Conservation (phyloP, 2,329 filamentous ascomycete species). For the Pseudocercospora pini-densiflorae region DNA sequence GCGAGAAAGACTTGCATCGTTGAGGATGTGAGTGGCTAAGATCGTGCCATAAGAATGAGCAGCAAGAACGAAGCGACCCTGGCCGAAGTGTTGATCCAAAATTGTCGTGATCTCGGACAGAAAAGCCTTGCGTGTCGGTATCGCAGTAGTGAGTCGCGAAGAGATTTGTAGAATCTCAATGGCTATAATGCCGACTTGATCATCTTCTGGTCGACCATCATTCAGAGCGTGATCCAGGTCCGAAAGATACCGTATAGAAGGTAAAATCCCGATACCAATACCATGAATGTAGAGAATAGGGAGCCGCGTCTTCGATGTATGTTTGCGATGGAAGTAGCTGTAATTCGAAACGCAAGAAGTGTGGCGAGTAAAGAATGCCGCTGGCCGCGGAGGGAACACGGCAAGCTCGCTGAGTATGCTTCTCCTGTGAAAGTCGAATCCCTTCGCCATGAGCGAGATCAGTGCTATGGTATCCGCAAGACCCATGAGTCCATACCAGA, state of each 20-base stretch:
- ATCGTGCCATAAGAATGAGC: slow-evolving; percentile 68
- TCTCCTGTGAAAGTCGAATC: slow-evolving; percentile 33
- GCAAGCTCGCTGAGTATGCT: slow-evolving; percentile 42
- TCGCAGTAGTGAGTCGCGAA: slow-evolving; percentile 62
- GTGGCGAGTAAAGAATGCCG: slow-evolving; percentile 52
- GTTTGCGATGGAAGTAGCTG: slow-evolving; percentile 70
- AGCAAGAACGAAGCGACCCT: slow-evolving; percentile 63
- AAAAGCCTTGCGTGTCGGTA: slow-evolving; percentile 59
- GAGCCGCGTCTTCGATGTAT: slow-evolving; percentile 60
- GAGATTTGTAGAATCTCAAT: slow-evolving; percentile 70
- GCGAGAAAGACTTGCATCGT: slow-evolving; percentile 48
- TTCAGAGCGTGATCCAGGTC: slow-evolving; percentile 51
- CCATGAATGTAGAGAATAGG: slow-evolving; percentile 73
- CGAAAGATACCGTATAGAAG: slow-evolving; percentile 63
- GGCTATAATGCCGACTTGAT: slow-evolving; percentile 65
- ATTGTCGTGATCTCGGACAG: slow-evolving; percentile 61
- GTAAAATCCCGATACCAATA: slow-evolving; percentile 69
- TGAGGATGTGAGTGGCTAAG: slow-evolving; percentile 65
- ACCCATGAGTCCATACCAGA: slow-evolving; percentile 64
- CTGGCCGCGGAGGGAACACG: slow-evolving; percentile 64
- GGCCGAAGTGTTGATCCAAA: slow-evolving; percentile 63
- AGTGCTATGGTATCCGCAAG: slow-evolving; percentile 55
- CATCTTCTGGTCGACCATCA: slow-evolving; percentile 37
- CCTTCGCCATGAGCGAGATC: slow-evolving; percentile 28
- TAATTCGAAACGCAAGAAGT: slow-evolving; percentile 57